These are phyloP conservation scores for Cytospora leucostoma DNA, from an alignment of 2,329 filamentous ascomycete species.

Conservation along the genomic window DNA sequence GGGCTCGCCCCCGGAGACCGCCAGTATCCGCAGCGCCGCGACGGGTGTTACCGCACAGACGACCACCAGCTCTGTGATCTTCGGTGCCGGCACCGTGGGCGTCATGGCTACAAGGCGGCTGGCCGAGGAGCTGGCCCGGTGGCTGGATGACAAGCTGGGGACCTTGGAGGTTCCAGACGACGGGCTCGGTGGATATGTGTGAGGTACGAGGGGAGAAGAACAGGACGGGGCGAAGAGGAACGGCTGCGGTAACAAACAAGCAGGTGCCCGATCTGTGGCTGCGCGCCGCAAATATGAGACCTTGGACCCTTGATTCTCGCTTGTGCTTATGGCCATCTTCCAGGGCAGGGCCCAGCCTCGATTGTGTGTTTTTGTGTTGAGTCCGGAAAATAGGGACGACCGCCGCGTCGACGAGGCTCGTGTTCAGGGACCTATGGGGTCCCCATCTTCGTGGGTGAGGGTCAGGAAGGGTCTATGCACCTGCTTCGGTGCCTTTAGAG, in stretches of 20 bases:
- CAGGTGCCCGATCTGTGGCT: neutral
- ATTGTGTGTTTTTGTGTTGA: no score
- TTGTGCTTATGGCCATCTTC: neutral
- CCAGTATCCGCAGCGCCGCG: conserved; percentile 49
- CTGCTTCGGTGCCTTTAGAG: no score
- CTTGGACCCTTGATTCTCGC: neutral
- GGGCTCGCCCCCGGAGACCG: conserved; percentile 45
- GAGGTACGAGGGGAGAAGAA: neutral
- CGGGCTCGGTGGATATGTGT: conserved; percentile 39
- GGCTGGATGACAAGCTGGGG: conserved; percentile 62
- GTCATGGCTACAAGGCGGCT: conserved; percentile 56
- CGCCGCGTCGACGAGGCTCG: no score
- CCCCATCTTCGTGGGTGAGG: no score
- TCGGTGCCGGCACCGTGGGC: conserved; percentile 43
- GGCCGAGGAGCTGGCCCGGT: conserved; percentile 59
- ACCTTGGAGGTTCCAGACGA: conserved; percentile 56
- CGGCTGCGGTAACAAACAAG: neutral
- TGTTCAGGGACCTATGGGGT: no score
- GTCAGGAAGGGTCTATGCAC: no score
- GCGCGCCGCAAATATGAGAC: neutral
- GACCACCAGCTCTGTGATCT: conserved; percentile 34
- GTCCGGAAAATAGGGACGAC: no score
- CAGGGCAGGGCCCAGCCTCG: no score
- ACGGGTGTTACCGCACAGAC: conserved; percentile 40
- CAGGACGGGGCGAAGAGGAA: no score